phyloP scores from a whole-genome alignment of 2,329 filamentous ascomycete species.

The Ophiostoma novo-ulmi region DNA sequence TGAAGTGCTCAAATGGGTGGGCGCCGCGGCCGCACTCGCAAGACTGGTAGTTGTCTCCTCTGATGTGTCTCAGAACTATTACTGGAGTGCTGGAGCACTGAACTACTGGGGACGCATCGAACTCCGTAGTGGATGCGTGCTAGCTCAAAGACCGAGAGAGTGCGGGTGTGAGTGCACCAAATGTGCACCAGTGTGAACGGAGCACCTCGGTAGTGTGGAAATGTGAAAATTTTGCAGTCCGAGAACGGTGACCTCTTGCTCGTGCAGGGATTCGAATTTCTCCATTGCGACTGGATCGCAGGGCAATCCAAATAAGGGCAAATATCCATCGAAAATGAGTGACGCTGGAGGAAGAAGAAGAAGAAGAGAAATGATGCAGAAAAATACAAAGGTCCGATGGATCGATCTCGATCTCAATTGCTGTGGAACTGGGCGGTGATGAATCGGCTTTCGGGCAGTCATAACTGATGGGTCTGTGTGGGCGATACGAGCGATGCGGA shows the following conservation, averaged over 20 bases:
- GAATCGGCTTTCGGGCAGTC: not conserved
- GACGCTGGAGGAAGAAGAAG: not conserved
- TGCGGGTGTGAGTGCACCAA: not conserved
- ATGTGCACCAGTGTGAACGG: not conserved
- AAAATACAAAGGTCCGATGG: not conserved
- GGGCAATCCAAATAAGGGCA: slow-evolving; percentile 9
- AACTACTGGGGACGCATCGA: not conserved
- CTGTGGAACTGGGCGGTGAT: slow-evolving; percentile 1
- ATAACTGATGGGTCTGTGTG: not conserved
- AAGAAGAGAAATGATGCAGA: not conserved
- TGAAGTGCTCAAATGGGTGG: not conserved
- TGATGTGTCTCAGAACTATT: not conserved
- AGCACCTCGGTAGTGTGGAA: not conserved
- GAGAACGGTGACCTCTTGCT: slow-evolving; percentile 4
- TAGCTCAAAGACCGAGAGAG: not conserved
- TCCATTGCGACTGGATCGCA: slow-evolving; percentile 8
- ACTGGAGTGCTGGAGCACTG: not conserved
- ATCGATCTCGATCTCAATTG: slow-evolving; percentile 6
- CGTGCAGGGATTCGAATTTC: slow-evolving; percentile 3
- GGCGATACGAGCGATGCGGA: not conserved
- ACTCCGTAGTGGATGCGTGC: not conserved
- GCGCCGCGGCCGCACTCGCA: slow-evolving; percentile 2
- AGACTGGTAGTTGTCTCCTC: not conserved
- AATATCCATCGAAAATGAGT: not conserved
- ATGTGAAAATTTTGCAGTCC: slow-evolving; percentile 13